A percentile compares a stretch with the other conserved stretches of the same genome.
phyloP scores from a whole-genome alignment of 2,329 filamentous ascomycete species.

The Dothideomycetes sp. region DNA sequence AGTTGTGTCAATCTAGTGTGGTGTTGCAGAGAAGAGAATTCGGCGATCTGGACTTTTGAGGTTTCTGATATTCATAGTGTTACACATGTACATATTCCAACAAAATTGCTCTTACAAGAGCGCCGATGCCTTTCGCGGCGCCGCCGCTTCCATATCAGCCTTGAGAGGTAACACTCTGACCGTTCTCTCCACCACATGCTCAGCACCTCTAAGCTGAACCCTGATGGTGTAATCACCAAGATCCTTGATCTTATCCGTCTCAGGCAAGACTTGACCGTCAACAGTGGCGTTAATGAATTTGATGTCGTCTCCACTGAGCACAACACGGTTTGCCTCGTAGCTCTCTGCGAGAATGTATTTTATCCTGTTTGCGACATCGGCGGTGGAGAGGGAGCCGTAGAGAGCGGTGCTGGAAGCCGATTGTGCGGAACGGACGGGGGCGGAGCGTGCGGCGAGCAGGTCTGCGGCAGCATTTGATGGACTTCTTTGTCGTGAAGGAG shows the following conservation, averaged over 20 bases:
- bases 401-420: conserved; percentile 28
- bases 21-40: too few relatives aligned
- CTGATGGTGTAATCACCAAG: conserved; percentile 45
- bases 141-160: too few relatives aligned
- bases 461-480: conserved; percentile 15
- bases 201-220: conserved; percentile 41
- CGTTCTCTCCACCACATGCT: conserved; percentile 31
- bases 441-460: conserved; percentile 16
- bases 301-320: conserved; percentile 42
- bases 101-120: too few relatives aligned
- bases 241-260: conserved; percentile 40
- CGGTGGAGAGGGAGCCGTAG: conserved; percentile 47
- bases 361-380: conserved; percentile 42
- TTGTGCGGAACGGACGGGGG: conserved; percentile 19
- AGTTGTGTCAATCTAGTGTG: too few relatives aligned
- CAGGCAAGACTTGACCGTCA: conserved; percentile 26
- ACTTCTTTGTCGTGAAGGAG: conserved; percentile 10
- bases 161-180: conserved; percentile 28
- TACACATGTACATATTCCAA: too few relatives aligned
- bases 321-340: conserved; percentile 42
- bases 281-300: conserved; percentile 34
- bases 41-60: too few relatives aligned
- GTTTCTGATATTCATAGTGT: too few relatives aligned
- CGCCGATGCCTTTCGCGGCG: too few relatives aligned
- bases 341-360: conserved; percentile 41